Evolutionary conservation across 306 rosid genomes (phyloP), one percentile per base, ranked within the genome.

Genomic region (Ormosia emarginata): DNA sequence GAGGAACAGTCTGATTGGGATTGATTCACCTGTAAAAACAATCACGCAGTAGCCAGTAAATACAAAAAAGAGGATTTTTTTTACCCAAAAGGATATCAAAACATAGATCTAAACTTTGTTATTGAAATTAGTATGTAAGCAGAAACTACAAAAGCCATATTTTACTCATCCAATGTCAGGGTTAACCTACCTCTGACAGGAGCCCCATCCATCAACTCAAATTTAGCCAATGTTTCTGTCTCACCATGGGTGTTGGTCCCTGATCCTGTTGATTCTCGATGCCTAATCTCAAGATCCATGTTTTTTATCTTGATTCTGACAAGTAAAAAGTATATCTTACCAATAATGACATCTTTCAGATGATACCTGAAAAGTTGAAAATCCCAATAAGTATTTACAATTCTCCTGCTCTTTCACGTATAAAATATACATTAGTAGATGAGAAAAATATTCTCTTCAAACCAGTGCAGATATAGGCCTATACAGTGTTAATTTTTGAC

Each of bases 191-290:
- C 99, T 93, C 99, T 83, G 61, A 95, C 99, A 46, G 99, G 99
- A 87, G 99, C 99, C 69, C 99, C 99, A 86, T 93, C 99, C 99
- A 95, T 95, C 90, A 95, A 83, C 86, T 95, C 98, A 55, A 93
- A 93, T 87, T 95, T 95, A 58, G 99, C 99, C 69, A 95, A 88
- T 55, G 99, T 95, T 90, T 95, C 99, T 34, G 99, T 95, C 89
- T 95, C 99, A 59, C 93, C 97, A 86, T 95, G 99, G 75, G 99
- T 93, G 86, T 88, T 95, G 70, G 96, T 85, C 73, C 99, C 99
- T n/a, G 99, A 90, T 24, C 99, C 99, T 32, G 99, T 95, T 57
- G 99, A 95, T 76, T 95, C 99, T 70, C 99, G 84, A 36, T 98
- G 98, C 80, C 98, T 89, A 68, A 95, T 93, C 91, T 95, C 99